Evolutionary conservation across 148 eudicot genomes (phyloP).

Genomic region (Euryodendron excelsum): DNA sequence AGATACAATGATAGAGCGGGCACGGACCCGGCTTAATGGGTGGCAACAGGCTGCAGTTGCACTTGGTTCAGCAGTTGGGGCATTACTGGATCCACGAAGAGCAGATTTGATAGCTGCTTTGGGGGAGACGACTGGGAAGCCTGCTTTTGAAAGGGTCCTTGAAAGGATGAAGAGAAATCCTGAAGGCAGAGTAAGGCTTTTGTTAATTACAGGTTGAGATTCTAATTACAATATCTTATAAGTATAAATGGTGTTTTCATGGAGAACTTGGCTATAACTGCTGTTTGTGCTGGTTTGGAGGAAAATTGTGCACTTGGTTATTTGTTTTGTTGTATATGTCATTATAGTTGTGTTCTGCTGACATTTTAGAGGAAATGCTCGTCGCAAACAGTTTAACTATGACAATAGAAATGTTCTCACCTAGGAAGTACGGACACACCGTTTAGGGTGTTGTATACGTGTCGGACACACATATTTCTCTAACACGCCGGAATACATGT

Average conservation of each 20-base stretch:
- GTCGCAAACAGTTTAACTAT: too few relatives aligned
- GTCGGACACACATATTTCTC: too few relatives aligned
- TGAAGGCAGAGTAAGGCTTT: conserved; percentile 74
- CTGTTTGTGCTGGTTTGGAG: neutral
- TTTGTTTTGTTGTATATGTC: too few relatives aligned
- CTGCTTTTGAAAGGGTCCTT: conserved; percentile 86
- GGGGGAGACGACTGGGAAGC: conserved; percentile 95
- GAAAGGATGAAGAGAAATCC: conserved; percentile 82
- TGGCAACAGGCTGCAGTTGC: conserved; percentile 96
- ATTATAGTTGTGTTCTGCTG: too few relatives aligned
- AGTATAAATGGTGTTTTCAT: neutral
- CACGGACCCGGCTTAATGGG: conserved; percentile 65
- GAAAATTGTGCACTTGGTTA: too few relatives aligned
- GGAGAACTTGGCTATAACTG: neutral
- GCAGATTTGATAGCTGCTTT: conserved; percentile 94
- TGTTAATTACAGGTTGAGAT: neutral
- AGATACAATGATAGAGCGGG: conserved; percentile 59
- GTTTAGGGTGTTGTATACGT: too few relatives aligned
- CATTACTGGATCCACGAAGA: conserved; percentile 87
- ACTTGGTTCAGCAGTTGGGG: conserved; percentile 89
- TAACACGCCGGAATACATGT: too few relatives aligned
- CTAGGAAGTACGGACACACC: too few relatives aligned
- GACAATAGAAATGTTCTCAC: too few relatives aligned
- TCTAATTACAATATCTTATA: neutral
- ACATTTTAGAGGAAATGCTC: too few relatives aligned